Base-by-base conservation (phyloP, 2,329 filamentous ascomycete species). In the Ustulina deusta region DNA sequence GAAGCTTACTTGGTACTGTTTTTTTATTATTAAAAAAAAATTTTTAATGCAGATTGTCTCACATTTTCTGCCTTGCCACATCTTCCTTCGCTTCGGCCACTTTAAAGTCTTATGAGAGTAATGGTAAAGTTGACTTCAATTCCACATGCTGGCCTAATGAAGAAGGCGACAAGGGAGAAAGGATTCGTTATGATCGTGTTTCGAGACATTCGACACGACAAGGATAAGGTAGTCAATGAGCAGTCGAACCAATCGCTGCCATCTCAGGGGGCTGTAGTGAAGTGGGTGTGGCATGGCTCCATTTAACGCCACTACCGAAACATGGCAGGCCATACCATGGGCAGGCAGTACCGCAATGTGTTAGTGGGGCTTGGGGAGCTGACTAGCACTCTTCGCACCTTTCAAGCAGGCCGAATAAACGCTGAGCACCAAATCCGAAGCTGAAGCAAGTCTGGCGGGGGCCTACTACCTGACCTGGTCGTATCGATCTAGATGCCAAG, bases 401-500 rank as follows among this genome's bases (percentile, higher is more conserved):
- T 63, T 27, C 46, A 44, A 62, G 10, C 22, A 49, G 40, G 44
- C 27, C 27, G 22, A 27, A 44, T 40, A 40, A 11, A 48, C 49
- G 40, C 55, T 22, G 29, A 46, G 10, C 51, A 40, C 46, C 34
- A 29, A 44, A 68, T 34, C 29, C 59, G 59, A 44, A 42, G 44
- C 36, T 65, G 57, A 42, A 27, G 56, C 52, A 17, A 20, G 49
- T 34, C 17, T 42, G 49, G 65, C 40, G 61, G 48, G 65, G 60
- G 15, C 2, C 38, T 42, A 42, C 38, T 42, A 17, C 6, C 15
- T 42, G 17, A 1, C 17, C 38, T 42, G 6, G 13, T 32, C 36
- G 59, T 22, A 13, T 5, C 3, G 7, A 22, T 7, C 56, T 15
- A 54, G 65, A 65, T 71, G 73, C 73, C 73, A 75, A 74, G 73